phyloP scores from a whole-genome alignment of 371 early-diverging fungal genomes.

The Mucor irregularis region DNA sequence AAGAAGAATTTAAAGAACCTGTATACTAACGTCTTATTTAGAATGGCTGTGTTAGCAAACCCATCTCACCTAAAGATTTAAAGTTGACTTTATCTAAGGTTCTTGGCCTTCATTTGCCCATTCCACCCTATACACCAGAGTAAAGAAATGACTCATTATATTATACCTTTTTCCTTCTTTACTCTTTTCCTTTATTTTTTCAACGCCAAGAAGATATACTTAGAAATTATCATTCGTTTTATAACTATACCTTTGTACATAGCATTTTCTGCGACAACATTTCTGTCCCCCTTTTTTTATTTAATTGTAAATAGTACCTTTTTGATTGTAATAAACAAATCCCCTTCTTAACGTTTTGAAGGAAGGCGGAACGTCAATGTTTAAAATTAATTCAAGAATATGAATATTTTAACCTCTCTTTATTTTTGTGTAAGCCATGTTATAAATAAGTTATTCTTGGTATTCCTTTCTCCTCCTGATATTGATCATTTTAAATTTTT shows the following conservation, averaged over 20 bases:
- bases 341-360: slow-evolving; percentile 1
- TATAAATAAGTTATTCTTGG: too few relatives aligned
- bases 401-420: too few relatives aligned
- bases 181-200: too few relatives aligned
- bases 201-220: too few relatives aligned
- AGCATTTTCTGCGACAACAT: not conserved
- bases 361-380: not conserved
- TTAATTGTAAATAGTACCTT: not conserved
- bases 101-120: slow-evolving; percentile 20
- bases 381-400: not conserved
- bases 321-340: not conserved
- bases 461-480: too few relatives aligned
- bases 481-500: too few relatives aligned
- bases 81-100: slow-evolving; percentile 34
- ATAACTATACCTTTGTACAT: not conserved
- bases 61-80: slow-evolving; percentile 34
- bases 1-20: not conserved
- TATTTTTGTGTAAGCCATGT: too few relatives aligned
- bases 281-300: not conserved
- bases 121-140: slow-evolving; percentile 26
- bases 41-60: slow-evolving; percentile 54
- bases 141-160: slow-evolving; percentile 4
- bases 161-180: not conserved
- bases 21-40: slow-evolving; percentile 11
- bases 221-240: too few relatives aligned